Percentiles rank a stretch among this genome's conserved stretches.
These are phyloP conservation scores for Cryphonectria naterciae DNA, from an alignment of 2,329 filamentous ascomycete genomes.

Conservation along the genomic window DNA sequence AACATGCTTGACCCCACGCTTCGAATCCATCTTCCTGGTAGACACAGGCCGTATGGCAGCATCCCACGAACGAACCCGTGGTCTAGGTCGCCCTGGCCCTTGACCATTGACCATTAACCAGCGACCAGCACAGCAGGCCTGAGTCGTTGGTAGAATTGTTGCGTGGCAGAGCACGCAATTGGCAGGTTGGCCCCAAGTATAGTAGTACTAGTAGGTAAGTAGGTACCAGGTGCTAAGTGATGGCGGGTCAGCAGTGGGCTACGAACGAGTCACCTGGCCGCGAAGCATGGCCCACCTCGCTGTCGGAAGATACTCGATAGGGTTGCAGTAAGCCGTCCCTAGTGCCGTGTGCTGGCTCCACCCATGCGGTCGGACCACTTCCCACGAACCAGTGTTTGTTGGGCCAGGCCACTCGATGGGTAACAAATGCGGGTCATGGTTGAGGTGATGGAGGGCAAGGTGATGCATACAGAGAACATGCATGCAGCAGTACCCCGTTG, in stretches of 20 bases:
- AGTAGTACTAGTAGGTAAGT: too few relatives aligned
- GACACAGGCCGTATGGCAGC: background rate
- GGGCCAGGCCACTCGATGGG: background rate
- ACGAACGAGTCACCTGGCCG: background rate
- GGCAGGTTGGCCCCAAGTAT: background rate
- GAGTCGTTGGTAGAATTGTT: background rate
- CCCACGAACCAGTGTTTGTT: background rate
- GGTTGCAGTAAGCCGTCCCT: slow-evolving; percentile 6
- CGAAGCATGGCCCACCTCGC: background rate
- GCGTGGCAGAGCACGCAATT: background rate
- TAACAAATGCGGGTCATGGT: background rate
- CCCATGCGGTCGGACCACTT: background rate
- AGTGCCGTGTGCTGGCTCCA: slow-evolving; percentile 8
- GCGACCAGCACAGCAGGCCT: background rate
- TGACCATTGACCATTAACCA: background rate
- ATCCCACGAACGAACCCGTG: background rate
- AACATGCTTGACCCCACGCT: background rate
- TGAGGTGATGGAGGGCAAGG: background rate
- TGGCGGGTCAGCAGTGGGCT: background rate
- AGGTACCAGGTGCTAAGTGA: background rate
- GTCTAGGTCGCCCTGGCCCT: background rate
- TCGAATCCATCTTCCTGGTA: background rate
- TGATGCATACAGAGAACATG: slow-evolving; percentile 2
- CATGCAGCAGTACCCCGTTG: background rate
- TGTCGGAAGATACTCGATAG: slow-evolving; percentile 11